These are phyloP conservation scores for Lolium multiflorum DNA, from an alignment of 176 grass and related monocot species.

Conservation along the genomic window DNA sequence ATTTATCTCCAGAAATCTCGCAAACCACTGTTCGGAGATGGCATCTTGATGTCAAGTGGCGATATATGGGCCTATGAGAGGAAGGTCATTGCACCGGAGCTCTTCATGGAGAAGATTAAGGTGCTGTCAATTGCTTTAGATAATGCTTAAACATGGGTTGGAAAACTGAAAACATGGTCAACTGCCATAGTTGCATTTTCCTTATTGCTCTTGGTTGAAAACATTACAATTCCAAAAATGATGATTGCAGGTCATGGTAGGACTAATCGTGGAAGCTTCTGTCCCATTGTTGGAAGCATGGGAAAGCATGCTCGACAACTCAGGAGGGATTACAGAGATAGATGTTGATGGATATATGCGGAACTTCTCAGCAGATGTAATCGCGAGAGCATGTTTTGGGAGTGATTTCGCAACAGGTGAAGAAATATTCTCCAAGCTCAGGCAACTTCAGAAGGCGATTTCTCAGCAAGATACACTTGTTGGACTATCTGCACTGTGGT, in stretches of 20 bases:
- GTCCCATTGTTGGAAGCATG: slow-evolving; percentile 53
- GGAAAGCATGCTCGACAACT: slow-evolving; percentile 50
- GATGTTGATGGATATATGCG: slow-evolving; percentile 60
- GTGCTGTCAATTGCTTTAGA: slow-evolving; percentile 31
- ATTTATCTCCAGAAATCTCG: not conserved
- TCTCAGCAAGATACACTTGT: slow-evolving; percentile 14
- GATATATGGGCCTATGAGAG: slow-evolving; percentile 65
- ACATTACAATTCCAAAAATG: not conserved
- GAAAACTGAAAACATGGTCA: slow-evolving; percentile 25
- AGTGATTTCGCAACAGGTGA: slow-evolving; percentile 5
- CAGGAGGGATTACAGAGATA: slow-evolving; percentile 58
- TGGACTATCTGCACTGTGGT: slow-evolving; percentile 30
- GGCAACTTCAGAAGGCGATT: slow-evolving; percentile 24
- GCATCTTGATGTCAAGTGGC: not conserved
- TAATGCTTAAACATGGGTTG: slow-evolving; percentile 22
- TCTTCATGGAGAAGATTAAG: slow-evolving; percentile 89
- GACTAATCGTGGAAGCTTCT: slow-evolving; percentile 59
- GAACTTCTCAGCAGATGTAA: slow-evolving; percentile 69
- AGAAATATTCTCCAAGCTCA: slow-evolving; percentile 35
- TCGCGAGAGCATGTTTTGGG: slow-evolving; percentile 61
- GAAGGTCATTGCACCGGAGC: slow-evolving; percentile 65
- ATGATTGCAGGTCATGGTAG: slow-evolving; percentile 56
- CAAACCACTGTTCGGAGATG: not conserved
- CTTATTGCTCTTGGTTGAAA: not conserved
- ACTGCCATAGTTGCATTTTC: not conserved